Evolutionary conservation across 2,329 filamentous ascomycete species (phyloP).

Genomic region (Clarireedia monteithiana): DNA sequence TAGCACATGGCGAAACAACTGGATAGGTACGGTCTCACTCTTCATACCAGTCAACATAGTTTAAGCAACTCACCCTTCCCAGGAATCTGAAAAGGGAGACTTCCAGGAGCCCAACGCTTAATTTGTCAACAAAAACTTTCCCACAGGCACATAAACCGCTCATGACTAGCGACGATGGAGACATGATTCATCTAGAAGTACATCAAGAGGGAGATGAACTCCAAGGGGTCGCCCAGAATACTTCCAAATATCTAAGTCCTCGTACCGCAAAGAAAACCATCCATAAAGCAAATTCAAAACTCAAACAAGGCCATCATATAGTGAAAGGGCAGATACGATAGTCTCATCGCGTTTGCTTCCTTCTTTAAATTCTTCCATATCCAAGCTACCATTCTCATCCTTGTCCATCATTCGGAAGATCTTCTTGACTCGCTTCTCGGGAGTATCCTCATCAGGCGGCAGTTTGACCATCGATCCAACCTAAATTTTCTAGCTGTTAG

Average conservation of each 20-base stretch:
- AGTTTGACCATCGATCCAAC: slow-evolving; percentile 99
- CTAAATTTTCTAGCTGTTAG: slow-evolving; percentile 37
- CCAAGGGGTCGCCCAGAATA: background rate
- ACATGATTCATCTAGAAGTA: slow-evolving; percentile 5
- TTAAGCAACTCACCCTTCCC: slow-evolving; percentile 5
- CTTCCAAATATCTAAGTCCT: slow-evolving; percentile 7
- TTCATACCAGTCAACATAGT: background rate
- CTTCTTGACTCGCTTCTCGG: slow-evolving; percentile 95
- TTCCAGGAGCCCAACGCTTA: slow-evolving; percentile 5
- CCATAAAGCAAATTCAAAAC: background rate
- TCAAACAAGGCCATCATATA: slow-evolving; percentile 92
- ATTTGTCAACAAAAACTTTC: slow-evolving; percentile 7
- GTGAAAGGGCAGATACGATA: slow-evolving; percentile 90
- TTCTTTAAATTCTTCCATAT: slow-evolving; percentile 98
- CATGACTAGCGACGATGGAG: slow-evolving; percentile 1
- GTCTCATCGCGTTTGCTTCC: slow-evolving; percentile 98
- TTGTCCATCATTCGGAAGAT: slow-evolving; percentile 99
- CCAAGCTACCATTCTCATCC: slow-evolving; percentile 94
- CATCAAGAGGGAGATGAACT: background rate
- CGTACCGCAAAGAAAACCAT: slow-evolving; percentile 1
- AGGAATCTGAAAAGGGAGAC: slow-evolving; percentile 7
- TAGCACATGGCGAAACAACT: background rate
- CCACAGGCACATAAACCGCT: background rate
- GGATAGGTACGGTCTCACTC: background rate
- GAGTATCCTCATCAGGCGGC: slow-evolving; percentile 96